Base-by-base conservation (phyloP, 106 monocot genomes). In the Ottelia alismoides region DNA sequence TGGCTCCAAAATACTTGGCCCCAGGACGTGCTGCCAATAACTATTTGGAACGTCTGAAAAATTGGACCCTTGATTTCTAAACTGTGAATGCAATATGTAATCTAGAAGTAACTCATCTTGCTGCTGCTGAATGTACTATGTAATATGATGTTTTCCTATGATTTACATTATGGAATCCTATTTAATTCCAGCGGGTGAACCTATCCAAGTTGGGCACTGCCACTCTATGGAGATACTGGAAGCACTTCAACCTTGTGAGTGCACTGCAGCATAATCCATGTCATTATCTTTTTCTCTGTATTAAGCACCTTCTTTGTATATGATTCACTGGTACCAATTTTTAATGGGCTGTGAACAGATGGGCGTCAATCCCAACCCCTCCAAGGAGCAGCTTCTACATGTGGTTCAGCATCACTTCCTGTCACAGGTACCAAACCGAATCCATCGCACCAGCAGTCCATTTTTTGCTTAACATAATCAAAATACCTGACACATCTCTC, bases 151-250 rank as follows among this genome's bases (percentile, higher is more conserved):
- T 43, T 16, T 43, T 43, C 10, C 16, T n/a, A n/a, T n/a, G n/a
- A n/a, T n/a, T n/a, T n/a, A 7, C 40, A 7, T 43, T 43, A 43
- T 16, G 6, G 16, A 43, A 6, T 43, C 16, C 10, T 16, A 43
- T 6, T 43, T 43, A 7, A 7, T 58, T 27, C 26, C 84, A 90
- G 90, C 75, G 74, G 47, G 74, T 75, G 12, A 78, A 84, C 55
- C 46, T 90, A 75, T 66, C 80, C 12, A 84, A 90, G 47, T 77
- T 90, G 0, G 90, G 77, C 52, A 78, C 77, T 3, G 28, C 77
- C 1, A 57, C 77, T 31, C 63, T 84, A 28, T 84, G 90, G 90
- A 77, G 77, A 81, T 90, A 90, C 43, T 90, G 84, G 84, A 81
- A 67, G 64, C 90, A 84, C 54, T 84, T 77, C 66, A 84, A 90